Base-by-base conservation (phyloP, 306 rosid genomes). In the Lupinus albus region DNA sequence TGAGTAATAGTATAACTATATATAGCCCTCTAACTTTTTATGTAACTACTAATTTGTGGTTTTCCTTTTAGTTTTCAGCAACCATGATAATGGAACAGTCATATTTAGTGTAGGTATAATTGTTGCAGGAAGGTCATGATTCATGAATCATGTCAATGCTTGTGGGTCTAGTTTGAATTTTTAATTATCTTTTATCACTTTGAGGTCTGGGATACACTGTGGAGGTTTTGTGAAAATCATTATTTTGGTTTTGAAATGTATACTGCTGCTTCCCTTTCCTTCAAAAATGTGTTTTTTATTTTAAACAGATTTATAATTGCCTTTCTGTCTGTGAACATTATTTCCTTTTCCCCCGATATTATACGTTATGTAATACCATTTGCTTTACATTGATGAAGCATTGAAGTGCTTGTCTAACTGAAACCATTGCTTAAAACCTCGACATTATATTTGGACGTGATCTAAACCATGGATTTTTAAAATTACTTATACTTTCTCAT, bases 61-160 rank as follows among this genome's bases (percentile, higher is more conserved):
- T 61, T 71, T 68, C 50, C 67, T 67, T 63, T 30, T 67, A 52
- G 71, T 53, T 75, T 66, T 66, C 61, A 11, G 58, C 18, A 30
- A 50, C 32, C 32, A 17, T 76, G 44, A 4, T 42, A 33, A 9
- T 58, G 47, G 39, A 63, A 60, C 14, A 63, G 21, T 47, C 12
- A 9, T 46, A 13, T n/a, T 8, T 46, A 7, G 16, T 8, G 20
- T 50, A 33, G 32, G 53, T 57, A 44, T 58, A 64, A 32, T 70
- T 57, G 66, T 50, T 52, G 64, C 8, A 6, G 10, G 16, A 39
- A 32, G 33, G 69, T 74, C 58, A 32, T n/a, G 14, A 32, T n/a
- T n/a, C n/a, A n/a, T n/a, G n/a, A 32, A 41, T 13, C 46, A 42
- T 70, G 28, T 41, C 2, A 7, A 17, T 12, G 30, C 21, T 55